Evolutionary conservation across 306 rosid genomes (phyloP).

Genomic region (Quillaja saponaria): DNA sequence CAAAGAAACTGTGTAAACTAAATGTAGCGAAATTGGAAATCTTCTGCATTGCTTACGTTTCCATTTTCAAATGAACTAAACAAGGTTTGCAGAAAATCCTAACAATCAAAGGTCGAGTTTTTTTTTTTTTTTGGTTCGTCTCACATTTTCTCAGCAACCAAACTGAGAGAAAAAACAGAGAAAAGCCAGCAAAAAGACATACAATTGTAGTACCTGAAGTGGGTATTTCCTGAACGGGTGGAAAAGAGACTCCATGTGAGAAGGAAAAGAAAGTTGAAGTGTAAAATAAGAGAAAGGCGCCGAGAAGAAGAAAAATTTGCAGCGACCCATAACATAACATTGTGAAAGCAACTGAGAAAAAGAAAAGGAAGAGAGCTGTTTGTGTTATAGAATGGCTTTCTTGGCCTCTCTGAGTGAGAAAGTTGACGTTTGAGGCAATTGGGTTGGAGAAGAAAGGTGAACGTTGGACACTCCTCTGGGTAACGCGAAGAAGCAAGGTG

Average conservation of each 20-base stretch:
- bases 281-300: slow-evolving; percentile 30
- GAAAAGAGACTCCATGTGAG: slow-evolving; percentile 20
- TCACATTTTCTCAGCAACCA: background rate
- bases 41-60: slow-evolving; percentile 24
- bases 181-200: background rate
- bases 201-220: slow-evolving; percentile 34
- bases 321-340: slow-evolving; percentile 31
- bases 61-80: slow-evolving; percentile 1
- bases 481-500: background rate
- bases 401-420: background rate
- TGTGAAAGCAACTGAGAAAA: slow-evolving; percentile 12
- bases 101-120: background rate
- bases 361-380: background rate
- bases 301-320: slow-evolving; percentile 26
- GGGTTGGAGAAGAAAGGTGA: slow-evolving; percentile 12
- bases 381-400: slow-evolving; percentile 11
- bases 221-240: slow-evolving; percentile 5
- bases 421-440: background rate
- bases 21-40: no score
- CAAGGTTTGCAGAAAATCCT: background rate
- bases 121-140: background rate
- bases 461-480: slow-evolving; percentile 18
- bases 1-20: background rate
- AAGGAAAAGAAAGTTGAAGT: slow-evolving; percentile 20
- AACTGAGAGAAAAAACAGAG: background rate